Conservation (phyloP, 768 basidiomycete species). For the Ramaria rubella region DNA sequence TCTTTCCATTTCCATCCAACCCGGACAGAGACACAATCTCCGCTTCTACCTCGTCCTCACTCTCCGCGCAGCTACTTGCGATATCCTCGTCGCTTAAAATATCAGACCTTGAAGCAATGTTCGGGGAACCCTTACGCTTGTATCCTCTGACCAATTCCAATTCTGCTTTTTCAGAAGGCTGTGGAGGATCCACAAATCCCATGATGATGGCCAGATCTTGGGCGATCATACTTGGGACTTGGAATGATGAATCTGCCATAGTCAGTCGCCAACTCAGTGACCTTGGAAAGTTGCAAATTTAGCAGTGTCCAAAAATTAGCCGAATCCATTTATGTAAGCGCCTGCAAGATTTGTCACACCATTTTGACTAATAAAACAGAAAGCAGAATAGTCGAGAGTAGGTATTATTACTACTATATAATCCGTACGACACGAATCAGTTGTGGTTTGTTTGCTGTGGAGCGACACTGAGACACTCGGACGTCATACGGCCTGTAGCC, state of each 20-base stretch:
- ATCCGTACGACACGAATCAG: no score
- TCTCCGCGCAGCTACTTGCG: constrained; percentile 49
- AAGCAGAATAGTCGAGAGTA: no score
- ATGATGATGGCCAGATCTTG: constrained; percentile 47
- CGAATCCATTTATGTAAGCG: no score
- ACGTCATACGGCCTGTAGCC: no score
- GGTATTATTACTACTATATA: no score
- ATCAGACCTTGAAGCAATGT: background rate
- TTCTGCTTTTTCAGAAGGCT: background rate
- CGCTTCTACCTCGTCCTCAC: constrained; percentile 72
- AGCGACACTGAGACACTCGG: no score
- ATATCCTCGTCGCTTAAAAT: constrained; percentile 39
- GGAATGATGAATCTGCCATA: constrained; percentile 34
- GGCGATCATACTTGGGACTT: constrained; percentile 52
- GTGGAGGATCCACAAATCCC: background rate
- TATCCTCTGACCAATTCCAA: background rate
- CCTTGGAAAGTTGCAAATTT: background rate
- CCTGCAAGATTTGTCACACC: no score
- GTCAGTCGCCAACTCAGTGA: background rate
- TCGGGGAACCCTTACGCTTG: background rate
- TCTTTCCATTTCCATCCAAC: constrained; percentile 33
- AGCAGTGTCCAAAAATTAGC: background rate
- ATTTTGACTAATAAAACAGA: no score
- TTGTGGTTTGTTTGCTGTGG: no score
- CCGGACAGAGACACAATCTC: constrained; percentile 33